phyloP scores from a whole-genome alignment of 1,284 basidiomycete genomes.

The Chalciporus sp. region DNA sequence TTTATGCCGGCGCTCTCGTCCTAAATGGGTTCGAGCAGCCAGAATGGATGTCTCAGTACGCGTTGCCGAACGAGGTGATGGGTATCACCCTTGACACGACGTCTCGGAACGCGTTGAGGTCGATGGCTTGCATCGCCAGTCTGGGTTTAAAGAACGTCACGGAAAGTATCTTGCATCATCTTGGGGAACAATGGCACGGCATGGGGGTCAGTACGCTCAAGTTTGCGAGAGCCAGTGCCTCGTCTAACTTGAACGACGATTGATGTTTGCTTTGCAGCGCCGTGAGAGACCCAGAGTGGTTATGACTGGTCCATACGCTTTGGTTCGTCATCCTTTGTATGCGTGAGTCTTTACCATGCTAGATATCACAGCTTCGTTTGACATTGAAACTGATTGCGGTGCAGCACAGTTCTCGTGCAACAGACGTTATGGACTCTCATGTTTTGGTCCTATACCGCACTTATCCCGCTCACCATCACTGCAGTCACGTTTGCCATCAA shows the following conservation, averaged over 20 bases:
- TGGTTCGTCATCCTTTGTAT: constrained; percentile 33
- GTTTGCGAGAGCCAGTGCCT: background rate
- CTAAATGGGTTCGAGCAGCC: constrained; percentile 27
- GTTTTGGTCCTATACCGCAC: constrained; percentile 29
- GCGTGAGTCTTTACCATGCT: constrained; percentile 2
- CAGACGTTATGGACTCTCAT: constrained; percentile 18
- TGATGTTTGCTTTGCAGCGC: constrained; percentile 23
- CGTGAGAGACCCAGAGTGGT: constrained; percentile 30
- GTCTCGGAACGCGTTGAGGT: constrained; percentile 8
- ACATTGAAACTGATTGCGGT: background rate
- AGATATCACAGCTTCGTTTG: background rate
- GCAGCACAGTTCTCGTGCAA: constrained; percentile 19
- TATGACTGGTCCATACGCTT: constrained; percentile 28
- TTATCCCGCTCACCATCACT: constrained; percentile 18
- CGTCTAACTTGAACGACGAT: background rate
- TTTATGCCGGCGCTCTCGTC: constrained; percentile 21
- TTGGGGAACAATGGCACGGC: constrained; percentile 23
- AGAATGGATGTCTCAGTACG: constrained; percentile 22
- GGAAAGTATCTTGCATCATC: background rate
- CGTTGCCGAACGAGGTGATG: constrained; percentile 12
- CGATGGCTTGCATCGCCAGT: constrained; percentile 7
- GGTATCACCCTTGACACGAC: background rate
- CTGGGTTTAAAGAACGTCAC: background rate
- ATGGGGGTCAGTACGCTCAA: constrained; percentile 18
- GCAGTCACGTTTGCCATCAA: constrained; percentile 22